phyloP scores from a whole-genome alignment of 495 filamentous ascomycete genomes.

The Zalerion maritima region DNA sequence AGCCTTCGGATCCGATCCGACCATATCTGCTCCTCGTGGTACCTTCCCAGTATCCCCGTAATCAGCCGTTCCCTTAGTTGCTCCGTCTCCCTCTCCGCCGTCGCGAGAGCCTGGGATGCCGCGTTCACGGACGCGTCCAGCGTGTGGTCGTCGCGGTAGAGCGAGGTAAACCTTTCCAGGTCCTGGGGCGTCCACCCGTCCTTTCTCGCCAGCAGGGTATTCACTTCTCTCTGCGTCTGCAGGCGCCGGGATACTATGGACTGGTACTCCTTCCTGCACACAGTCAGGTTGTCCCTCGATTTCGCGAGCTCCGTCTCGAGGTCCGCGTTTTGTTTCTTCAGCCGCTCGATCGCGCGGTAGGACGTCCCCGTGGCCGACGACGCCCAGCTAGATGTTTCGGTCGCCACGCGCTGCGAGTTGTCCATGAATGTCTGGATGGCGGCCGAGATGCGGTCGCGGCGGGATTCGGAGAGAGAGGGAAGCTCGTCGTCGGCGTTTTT shows the following conservation, averaged over 20 bases:
- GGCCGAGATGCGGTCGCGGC: constrained; percentile 56
- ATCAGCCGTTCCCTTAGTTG: constrained; percentile 58
- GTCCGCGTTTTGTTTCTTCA: constrained; percentile 58
- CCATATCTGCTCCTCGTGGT: constrained; percentile 99
- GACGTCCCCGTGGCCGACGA: constrained; percentile 93
- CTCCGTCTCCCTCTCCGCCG: constrained; percentile 63
- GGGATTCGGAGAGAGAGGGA: constrained; percentile 63
- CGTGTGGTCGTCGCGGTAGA: constrained; percentile 84
- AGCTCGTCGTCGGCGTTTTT: constrained; percentile 40
- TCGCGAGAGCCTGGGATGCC: constrained; percentile 54
- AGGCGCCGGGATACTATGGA: constrained; percentile 63
- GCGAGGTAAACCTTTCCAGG: constrained; percentile 83
- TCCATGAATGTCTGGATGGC: constrained; percentile 74
- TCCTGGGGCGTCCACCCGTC: constrained; percentile 77
- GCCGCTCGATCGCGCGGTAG: constrained; percentile 78
- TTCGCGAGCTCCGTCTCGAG: constrained; percentile 52
- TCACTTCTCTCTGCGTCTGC: constrained; percentile 87
- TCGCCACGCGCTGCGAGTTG: constrained; percentile 68
- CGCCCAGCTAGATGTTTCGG: constrained; percentile 67
- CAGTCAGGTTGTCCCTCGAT: constrained; percentile 49
- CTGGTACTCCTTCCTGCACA: constrained; percentile 62
- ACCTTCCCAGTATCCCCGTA: constrained; percentile 68
- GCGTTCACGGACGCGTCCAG: constrained; percentile 79
- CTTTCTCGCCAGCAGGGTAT: constrained; percentile 82
- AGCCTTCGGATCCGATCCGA: constrained; percentile 92